These are phyloP conservation scores for Stagonosporopsis tanaceti DNA, from an alignment of 2,329 filamentous ascomycete genomes.

Conservation along the genomic window DNA sequence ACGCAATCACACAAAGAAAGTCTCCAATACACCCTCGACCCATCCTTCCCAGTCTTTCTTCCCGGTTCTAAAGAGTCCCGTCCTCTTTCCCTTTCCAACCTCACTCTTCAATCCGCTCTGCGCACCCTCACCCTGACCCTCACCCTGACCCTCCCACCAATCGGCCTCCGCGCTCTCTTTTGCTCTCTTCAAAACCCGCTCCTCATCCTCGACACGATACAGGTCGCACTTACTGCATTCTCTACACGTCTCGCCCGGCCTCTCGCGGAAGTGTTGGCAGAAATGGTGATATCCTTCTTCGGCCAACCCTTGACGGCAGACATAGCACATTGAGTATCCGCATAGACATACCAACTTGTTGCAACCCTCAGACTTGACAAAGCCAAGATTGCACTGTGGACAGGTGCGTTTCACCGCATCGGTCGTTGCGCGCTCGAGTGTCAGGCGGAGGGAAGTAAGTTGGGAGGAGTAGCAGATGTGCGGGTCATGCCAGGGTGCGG, in stretches of 20 bases:
- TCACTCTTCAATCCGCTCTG: slow-evolving; percentile 34
- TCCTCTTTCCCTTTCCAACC: slow-evolving; percentile 28
- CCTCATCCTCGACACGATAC: slow-evolving; percentile 59
- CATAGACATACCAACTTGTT: slow-evolving; percentile 97
- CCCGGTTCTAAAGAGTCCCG: background rate
- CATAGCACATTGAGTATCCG: slow-evolving; percentile 97
- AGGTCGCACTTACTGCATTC: slow-evolving; percentile 73
- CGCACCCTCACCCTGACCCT: slow-evolving; percentile 41
- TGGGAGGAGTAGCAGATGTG: slow-evolving; percentile 87
- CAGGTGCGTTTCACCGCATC: slow-evolving; percentile 95
- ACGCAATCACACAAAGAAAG: slow-evolving; percentile 19
- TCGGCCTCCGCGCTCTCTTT: slow-evolving; percentile 54
- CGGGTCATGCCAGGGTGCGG: slow-evolving; percentile 83
- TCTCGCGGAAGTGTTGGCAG: slow-evolving; percentile 90
- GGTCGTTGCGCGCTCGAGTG: slow-evolving; percentile 92
- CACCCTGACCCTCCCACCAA: slow-evolving; percentile 55
- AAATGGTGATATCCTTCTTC: slow-evolving; percentile 89
- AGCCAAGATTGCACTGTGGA: slow-evolving; percentile 87
- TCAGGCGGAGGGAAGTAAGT: slow-evolving; percentile 78
- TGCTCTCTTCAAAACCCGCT: slow-evolving; percentile 51
- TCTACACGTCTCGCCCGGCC: slow-evolving; percentile 75
- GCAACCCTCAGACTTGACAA: slow-evolving; percentile 92
- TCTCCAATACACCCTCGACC: slow-evolving; percentile 30
- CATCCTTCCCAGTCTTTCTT: slow-evolving; percentile 31
- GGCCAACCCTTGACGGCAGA: slow-evolving; percentile 74